Evolutionary conservation across 164 flowering plant species (phyloP).

Genomic region (Annona squamosa): DNA sequence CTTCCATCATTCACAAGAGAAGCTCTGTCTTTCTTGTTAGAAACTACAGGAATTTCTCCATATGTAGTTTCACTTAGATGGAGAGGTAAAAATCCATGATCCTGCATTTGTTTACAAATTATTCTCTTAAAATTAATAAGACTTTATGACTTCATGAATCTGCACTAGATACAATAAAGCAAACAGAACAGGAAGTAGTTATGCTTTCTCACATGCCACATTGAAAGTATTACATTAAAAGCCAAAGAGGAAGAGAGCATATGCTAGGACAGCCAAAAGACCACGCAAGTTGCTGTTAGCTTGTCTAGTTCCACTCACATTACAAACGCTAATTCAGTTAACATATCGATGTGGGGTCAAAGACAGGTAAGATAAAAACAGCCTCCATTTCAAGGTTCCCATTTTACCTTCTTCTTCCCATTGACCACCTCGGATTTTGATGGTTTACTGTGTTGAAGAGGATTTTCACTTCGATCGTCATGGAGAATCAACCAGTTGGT

Average conservation of each 20-base stretch:
- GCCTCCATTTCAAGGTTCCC: not conserved
- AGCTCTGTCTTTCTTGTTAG: slow-evolving; percentile 2
- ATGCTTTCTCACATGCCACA: not conserved
- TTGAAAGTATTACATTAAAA: not conserved
- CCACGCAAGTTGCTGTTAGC: not conserved
- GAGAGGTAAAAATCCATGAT: slow-evolving; percentile 34
- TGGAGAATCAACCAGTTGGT: slow-evolving; percentile 7
- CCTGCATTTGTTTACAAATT: slow-evolving; percentile 26
- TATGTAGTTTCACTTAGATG: slow-evolving; percentile 18
- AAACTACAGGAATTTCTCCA: slow-evolving; percentile 9
- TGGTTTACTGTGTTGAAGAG: not conserved
- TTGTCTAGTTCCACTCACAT: not conserved
- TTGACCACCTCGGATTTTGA: not conserved
- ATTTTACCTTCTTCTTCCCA: not conserved
- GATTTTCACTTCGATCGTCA: slow-evolving; percentile 17
- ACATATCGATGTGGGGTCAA: not conserved
- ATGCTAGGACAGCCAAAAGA: not conserved
- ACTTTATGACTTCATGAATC: not conserved
- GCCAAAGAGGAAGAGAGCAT: not conserved
- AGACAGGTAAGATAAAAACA: not conserved
- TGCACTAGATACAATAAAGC: not conserved
- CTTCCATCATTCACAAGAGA: slow-evolving; percentile 7
- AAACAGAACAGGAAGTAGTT: not conserved
- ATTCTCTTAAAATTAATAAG: not conserved
- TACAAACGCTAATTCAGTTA: not conserved